These are phyloP conservation scores for Phytophthora megakarya DNA, from an alignment of 352 stramenopile genomes.

Conservation along the genomic window DNA sequence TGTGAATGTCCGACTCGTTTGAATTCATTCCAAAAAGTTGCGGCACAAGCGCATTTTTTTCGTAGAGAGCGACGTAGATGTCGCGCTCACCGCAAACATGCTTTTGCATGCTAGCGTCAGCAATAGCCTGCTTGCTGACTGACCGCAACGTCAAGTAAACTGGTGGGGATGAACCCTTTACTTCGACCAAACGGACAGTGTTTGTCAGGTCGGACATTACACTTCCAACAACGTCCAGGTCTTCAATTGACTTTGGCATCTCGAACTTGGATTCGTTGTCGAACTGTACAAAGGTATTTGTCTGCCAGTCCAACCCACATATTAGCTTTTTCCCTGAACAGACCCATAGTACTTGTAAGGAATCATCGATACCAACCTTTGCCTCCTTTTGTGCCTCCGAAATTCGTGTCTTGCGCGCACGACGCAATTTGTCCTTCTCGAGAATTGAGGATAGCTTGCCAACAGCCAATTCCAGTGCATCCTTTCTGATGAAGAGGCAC, in stretches of 20 bases:
- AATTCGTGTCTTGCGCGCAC: conserved; percentile 69
- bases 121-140: conserved; percentile 82
- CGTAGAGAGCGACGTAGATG: conserved; percentile 82
- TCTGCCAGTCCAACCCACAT: conserved; percentile 30
- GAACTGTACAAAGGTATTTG: conserved; percentile 61
- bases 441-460: conserved; percentile 80
- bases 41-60: conserved; percentile 76
- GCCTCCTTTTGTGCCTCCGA: conserved; percentile 55
- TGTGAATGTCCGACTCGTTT: conserved; percentile 85
- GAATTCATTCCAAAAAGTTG: conserved; percentile 71
- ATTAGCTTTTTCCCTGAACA: not conserved
- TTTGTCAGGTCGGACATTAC: conserved; percentile 81
- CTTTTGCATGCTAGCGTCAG: conserved; percentile 83
- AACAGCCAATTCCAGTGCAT: conserved; percentile 72
- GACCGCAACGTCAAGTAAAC: conserved; percentile 75
- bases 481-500: conserved; percentile 86
- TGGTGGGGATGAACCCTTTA: conserved; percentile 60
- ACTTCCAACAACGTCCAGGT: conserved; percentile 74
- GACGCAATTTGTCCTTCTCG: conserved; percentile 84
- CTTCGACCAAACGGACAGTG: conserved; percentile 69
- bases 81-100: conserved; percentile 81
- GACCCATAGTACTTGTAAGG: not conserved
- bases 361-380: conserved; percentile 40
- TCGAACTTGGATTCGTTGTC: conserved; percentile 49
- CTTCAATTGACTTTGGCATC: conserved; percentile 55